Conservation (phyloP, 2,329 filamentous ascomycete genomes). For the Xenoacremonium recifei region DNA sequence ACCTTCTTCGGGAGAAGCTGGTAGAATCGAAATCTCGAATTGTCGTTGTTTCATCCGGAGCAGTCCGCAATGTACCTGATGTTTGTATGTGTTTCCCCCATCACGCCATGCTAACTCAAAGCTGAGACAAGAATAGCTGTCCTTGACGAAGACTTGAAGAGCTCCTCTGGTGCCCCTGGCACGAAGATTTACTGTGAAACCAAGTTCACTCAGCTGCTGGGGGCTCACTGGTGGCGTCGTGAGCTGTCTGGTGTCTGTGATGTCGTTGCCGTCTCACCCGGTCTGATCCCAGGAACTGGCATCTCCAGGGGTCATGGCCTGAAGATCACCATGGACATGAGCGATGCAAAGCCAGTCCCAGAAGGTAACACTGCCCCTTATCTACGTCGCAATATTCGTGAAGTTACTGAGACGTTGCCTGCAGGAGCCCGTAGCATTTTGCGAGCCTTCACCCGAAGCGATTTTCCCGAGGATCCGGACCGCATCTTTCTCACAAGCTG, state of each 20-base stretch:
- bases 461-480: constrained; percentile 50
- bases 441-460: constrained; percentile 40
- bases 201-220: constrained; percentile 51
- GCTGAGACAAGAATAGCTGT: too few relatives aligned
- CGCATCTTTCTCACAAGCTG: constrained; percentile 55
- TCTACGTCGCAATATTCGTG: background rate
- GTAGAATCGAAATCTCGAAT: constrained; percentile 45
- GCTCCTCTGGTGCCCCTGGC: constrained; percentile 32
- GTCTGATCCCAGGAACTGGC: constrained; percentile 48
- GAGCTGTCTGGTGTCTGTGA: constrained; percentile 42
- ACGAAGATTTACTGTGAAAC: constrained; percentile 38
- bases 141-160: constrained; percentile 39
- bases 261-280: constrained; percentile 54
- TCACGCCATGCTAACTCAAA: rapidly evolving
- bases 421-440: constrained; percentile 46
- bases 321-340: constrained; percentile 28
- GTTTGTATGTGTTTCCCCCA: constrained; percentile 35
- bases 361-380: constrained; percentile 39
- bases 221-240: constrained; percentile 56
- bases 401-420: constrained; percentile 4
- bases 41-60: constrained; percentile 52
- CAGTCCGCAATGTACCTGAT: constrained; percentile 40
- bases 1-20: constrained; percentile 48
- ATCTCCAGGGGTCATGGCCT: constrained; percentile 33
- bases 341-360: constrained; percentile 47